phyloP scores from a whole-genome alignment of 441 rosid genomes.

The Kokia cookei region DNA sequence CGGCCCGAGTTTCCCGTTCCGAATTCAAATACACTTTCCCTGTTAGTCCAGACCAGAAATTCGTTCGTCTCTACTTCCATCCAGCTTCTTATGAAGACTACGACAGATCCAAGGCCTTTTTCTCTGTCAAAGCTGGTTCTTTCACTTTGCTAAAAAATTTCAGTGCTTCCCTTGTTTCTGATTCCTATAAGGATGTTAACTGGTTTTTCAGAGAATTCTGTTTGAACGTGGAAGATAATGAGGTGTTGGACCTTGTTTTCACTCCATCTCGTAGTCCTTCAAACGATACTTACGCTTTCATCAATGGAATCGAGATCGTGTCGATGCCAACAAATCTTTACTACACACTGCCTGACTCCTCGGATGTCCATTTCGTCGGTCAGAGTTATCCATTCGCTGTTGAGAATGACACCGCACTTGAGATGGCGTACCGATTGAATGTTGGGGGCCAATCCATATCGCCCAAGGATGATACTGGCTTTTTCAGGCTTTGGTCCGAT shows the following conservation, averaged over 20 bases:
- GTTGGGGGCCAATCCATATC: slow-evolving; percentile 6
- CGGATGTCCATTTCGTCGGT: not conserved
- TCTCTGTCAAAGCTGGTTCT: slow-evolving; percentile 10
- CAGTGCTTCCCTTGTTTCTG: slow-evolving; percentile 19
- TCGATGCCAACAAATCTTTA: slow-evolving; percentile 10
- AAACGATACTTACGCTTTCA: not conserved
- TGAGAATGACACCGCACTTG: not conserved
- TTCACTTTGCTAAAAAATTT: slow-evolving; percentile 27
- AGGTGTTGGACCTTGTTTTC: not conserved
- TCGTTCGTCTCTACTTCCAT: slow-evolving; percentile 25
- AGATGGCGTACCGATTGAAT: slow-evolving; percentile 24
- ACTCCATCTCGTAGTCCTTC: not conserved
- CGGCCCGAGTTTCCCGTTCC: slow-evolving; percentile 20
- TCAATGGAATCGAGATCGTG: slow-evolving; percentile 9
- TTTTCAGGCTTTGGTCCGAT: too few species aligned
- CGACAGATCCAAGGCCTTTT: not conserved
- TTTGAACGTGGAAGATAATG: not conserved
- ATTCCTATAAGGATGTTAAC: not conserved
- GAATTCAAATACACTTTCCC: slow-evolving; percentile 25
- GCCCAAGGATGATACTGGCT: slow-evolving; percentile 12
- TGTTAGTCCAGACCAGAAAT: slow-evolving; percentile 22
- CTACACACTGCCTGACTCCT: not conserved
- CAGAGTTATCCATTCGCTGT: too few species aligned
- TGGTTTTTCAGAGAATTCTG: slow-evolving; percentile 20
- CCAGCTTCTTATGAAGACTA: not conserved